Evolutionary conservation across 352 stramenopile species (phyloP).

Genomic region (Blastocystis sp.): DNA sequence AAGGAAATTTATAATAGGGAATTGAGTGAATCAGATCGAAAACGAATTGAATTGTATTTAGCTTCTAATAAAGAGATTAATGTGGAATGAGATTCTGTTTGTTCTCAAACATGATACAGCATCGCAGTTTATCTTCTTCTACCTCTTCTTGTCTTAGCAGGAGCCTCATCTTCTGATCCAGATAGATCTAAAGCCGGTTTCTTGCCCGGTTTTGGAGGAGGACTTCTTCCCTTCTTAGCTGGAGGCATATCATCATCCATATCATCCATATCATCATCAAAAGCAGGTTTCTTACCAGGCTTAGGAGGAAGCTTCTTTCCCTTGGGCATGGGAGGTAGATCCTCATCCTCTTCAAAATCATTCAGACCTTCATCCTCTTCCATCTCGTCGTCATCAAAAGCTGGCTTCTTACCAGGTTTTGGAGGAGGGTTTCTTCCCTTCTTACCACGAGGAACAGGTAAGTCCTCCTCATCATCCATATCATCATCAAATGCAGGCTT

Average conservation of each 20-base stretch:
- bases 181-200: not conserved
- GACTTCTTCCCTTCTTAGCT: conserved; percentile 8
- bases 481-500: not conserved
- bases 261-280: not conserved
- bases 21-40: conserved; percentile 1
- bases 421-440: conserved; percentile 24
- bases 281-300: conserved; percentile 13
- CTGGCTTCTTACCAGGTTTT: not conserved
- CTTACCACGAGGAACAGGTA: not conserved
- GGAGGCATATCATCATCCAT: not conserved
- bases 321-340: conserved; percentile 21
- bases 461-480: not conserved
- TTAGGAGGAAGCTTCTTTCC: conserved; percentile 1
- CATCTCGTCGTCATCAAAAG: not conserved
- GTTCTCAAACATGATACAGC: not conserved
- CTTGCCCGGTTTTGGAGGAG: conserved; percentile 11
- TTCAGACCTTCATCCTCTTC: not conserved
- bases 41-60: conserved; percentile 18
- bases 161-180: conserved; percentile 4
- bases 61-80: not conserved
- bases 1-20: not conserved
- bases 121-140: conserved; percentile 29
- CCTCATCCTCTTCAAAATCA: conserved; percentile 47
- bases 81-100: not conserved
- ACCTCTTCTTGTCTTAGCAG: conserved; percentile 23